Base-by-base conservation (phyloP, 805 yeast species). In the Myxozyma lipomycoides region DNA sequence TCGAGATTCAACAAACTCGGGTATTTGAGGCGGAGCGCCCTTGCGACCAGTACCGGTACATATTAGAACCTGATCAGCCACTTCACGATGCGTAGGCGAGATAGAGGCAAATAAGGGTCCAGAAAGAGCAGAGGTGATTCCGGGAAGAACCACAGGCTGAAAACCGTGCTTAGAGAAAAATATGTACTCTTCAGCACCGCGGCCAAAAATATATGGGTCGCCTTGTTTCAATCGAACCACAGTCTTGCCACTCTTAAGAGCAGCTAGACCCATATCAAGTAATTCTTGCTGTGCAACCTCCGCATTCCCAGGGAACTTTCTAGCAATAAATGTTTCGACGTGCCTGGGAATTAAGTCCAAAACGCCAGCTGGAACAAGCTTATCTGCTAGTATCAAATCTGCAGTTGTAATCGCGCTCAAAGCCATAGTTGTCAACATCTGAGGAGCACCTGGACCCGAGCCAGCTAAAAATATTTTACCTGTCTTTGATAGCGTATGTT, bases 281-380 rank as follows among this genome's bases (percentile, higher is more conserved):
- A 91, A 74, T 67, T 91, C 96, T 52, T 84, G 77, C 67, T 91
- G 98, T 0, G 98, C 98, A 43, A 78, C 77, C 62, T 89, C 96
- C 1, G 98, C 97, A 65, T 91, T 91, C 1, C 98, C 98, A 2
- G 98, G 98, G 70, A 89, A 91, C 67, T 91, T 91, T 37, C 88
- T 77, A 1, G 98, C 98, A 52, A 91, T 89, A 64, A 85, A 88
- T 3, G 84, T 72, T 40, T 82, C 83, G 1, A 95, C 86, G 26
- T 74, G 73, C 26, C 76, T 66, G 0, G 97, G 97, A n/a, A 91
- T 83, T 18, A 90, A 69, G 40, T 83, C 86, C 32, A 91, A 70
- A 1, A 91, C 95, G 60, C 83, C 84, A 60, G 84, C 86, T 2
- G 98, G 98, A 0, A 91, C 97, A 23, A 91, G 74, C 64, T 91